Evolutionary conservation across 1,284 basidiomycete genomes (phyloP).

Genomic region (Heterobasidion annosum): DNA sequence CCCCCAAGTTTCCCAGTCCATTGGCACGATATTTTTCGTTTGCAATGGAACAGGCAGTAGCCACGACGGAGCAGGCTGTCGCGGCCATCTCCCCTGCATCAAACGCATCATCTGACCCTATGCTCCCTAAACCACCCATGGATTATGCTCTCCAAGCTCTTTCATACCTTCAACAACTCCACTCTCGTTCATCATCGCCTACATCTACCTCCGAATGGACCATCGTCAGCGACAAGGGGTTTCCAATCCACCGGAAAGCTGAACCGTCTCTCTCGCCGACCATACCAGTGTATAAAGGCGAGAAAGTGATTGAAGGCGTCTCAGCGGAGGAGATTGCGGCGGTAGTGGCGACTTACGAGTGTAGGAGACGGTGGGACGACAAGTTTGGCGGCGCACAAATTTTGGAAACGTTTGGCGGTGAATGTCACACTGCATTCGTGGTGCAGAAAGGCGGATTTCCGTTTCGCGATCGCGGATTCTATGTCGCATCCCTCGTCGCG

Average conservation of each 20-base stretch:
- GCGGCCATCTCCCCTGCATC: constrained; percentile 55
- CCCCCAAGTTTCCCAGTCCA: constrained; percentile 62
- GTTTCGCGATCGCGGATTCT: constrained; percentile 86
- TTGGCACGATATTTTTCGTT: constrained; percentile 64
- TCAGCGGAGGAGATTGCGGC: constrained; percentile 87
- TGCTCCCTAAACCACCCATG: constrained; percentile 57
- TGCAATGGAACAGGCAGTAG: constrained; percentile 66
- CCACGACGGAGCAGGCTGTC: constrained; percentile 63
- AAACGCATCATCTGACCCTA: constrained; percentile 31
- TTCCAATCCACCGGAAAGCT: constrained; percentile 72
- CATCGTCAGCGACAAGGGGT: constrained; percentile 71
- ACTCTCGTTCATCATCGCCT: constrained; percentile 35
- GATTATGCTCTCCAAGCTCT: constrained; percentile 75
- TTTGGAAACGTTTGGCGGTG: constrained; percentile 79
- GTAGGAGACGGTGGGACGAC: constrained; percentile 81
- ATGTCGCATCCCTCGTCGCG: constrained; percentile 71
- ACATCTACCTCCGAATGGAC: constrained; percentile 64
- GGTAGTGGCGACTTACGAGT: constrained; percentile 63
- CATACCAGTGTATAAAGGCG: constrained; percentile 82
- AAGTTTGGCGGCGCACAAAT: constrained; percentile 62
- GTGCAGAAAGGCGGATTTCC: constrained; percentile 78
- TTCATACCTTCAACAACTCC: constrained; percentile 69
- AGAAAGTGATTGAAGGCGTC: constrained; percentile 90
- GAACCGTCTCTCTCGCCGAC: constrained; percentile 73
- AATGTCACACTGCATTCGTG: constrained; percentile 61